Base-by-base conservation (phyloP, 345 rosid species). In the Eutrema heterophyllum region DNA sequence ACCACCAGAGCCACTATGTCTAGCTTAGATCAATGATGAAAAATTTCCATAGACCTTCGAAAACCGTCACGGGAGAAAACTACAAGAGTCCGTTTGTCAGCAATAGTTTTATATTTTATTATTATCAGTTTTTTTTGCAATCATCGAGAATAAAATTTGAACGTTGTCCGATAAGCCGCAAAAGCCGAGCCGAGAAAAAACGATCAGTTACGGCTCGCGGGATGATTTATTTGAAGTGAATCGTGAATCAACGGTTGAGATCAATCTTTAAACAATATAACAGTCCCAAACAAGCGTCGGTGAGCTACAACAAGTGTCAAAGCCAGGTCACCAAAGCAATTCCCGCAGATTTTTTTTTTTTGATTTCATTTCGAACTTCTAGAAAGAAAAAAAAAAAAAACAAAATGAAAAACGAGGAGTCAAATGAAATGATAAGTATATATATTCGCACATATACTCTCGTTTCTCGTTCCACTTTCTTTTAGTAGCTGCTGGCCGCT, bases 401-500 rank as follows among this genome's bases (percentile, higher is more conserved):
- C 21, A 16, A 69, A 62, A 38, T 4, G 10, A 59, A 59, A 54
- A 29, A 29, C 4, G 32, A 29, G 32, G 60, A 67, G 63, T 52
- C 70, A 57, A 58, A 36, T 3, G 70, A 58, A 44, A 54, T 64
- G 21, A 63, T 64, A 76, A 69, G 62, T 63, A 54, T 76, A 76
- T 70, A 70, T 76, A 70, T 69, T 54, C 44, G 75, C 80, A 44
- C 44, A 52, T 35, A 64, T 64, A 64, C 49, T 44, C 74, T 44
- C 66, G 58, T 46, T 27, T 55, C 75, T n/a, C n/a, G n/a, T n/a
- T n/a, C n/a, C n/a, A 38, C 71, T 63, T 45, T 16, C 65, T 13
- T 55, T 24, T n/a, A 52, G 62, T 64, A 49, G 68, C 73, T 67
- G 61, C 77, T 67, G 27, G 78, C 79, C 74, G 79, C 76, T 62